phyloP scores from a whole-genome alignment of 257 asterid species.

The Avicennia marina region DNA sequence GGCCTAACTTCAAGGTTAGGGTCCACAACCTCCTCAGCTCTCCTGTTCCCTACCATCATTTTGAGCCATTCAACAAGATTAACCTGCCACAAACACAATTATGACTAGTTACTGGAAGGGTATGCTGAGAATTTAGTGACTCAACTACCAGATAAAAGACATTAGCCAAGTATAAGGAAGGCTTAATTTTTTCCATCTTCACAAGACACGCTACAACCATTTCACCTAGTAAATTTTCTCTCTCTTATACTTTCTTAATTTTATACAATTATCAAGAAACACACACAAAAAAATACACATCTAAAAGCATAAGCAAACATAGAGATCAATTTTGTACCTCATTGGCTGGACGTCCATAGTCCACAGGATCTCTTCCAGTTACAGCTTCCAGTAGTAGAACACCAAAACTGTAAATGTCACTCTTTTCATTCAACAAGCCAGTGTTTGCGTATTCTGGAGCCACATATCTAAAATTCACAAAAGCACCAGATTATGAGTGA shows the following conservation, averaged over 20 bases:
- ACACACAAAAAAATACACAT: too few species aligned
- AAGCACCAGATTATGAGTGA: background rate
- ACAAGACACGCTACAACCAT: background rate
- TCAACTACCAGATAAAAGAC: too few species aligned
- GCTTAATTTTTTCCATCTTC: too few species aligned
- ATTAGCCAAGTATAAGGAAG: too few species aligned
- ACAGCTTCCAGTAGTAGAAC: slow-evolving; percentile 25
- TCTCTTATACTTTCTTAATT: too few species aligned
- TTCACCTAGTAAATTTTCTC: too few species aligned
- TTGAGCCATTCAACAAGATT: slow-evolving; percentile 7
- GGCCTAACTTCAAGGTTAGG: slow-evolving; percentile 30
- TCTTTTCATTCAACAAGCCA: slow-evolving; percentile 19
- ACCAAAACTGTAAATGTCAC: slow-evolving; percentile 26
- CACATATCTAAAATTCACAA: background rate
- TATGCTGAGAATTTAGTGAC: too few species aligned
- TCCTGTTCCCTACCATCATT: slow-evolving; percentile 35
- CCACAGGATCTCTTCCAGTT: slow-evolving; percentile 15
- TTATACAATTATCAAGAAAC: too few species aligned
- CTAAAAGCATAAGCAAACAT: too few species aligned
- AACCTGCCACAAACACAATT: background rate
- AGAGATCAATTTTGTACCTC: background rate
- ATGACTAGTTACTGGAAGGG: too few species aligned
- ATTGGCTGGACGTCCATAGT: background rate
- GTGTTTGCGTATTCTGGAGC: background rate
- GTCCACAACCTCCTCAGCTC: slow-evolving; percentile 35